Evolutionary conservation across 139 green algal genomes (phyloP).

Genomic region (Chlamydomonas sp.): DNA sequence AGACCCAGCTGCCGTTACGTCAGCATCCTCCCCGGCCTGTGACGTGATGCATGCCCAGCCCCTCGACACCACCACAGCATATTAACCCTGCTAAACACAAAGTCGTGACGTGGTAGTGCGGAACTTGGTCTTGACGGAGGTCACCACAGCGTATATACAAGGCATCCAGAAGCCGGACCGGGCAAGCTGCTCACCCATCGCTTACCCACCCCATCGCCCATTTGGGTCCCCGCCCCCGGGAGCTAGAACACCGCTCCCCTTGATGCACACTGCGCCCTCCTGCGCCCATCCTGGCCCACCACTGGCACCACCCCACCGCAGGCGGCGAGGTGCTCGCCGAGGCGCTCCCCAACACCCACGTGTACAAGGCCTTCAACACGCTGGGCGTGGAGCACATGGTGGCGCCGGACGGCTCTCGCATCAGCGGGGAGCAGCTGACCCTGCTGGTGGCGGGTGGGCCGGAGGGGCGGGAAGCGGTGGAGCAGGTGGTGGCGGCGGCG

Average conservation of each 20-base stretch:
- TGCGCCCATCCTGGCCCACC: neutral
- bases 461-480: neutral
- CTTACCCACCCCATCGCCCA: neutral
- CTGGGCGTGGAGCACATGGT: conserved; percentile 43
- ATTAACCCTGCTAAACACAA: no score
- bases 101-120: no score
- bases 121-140: no score
- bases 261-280: neutral
- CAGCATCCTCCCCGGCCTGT: no score
- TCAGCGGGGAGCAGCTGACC: conserved; percentile 28
- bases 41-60: no score
- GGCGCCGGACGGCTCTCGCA: neutral
- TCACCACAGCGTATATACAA: no score
- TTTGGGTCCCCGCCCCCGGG: neutral
- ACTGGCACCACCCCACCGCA: neutral
- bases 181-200: neutral
- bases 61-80: no score
- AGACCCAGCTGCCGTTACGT: no score
- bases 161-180: no score
- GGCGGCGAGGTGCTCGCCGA: conserved; percentile 42
- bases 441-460: conserved; percentile 44
- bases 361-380: conserved; percentile 55
- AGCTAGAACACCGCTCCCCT: neutral
- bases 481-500: conserved; percentile 25
- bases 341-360: conserved; percentile 35